These are phyloP conservation scores for Lophium mytilinum DNA, from an alignment of 495 filamentous ascomycete species.

Conservation along the genomic window DNA sequence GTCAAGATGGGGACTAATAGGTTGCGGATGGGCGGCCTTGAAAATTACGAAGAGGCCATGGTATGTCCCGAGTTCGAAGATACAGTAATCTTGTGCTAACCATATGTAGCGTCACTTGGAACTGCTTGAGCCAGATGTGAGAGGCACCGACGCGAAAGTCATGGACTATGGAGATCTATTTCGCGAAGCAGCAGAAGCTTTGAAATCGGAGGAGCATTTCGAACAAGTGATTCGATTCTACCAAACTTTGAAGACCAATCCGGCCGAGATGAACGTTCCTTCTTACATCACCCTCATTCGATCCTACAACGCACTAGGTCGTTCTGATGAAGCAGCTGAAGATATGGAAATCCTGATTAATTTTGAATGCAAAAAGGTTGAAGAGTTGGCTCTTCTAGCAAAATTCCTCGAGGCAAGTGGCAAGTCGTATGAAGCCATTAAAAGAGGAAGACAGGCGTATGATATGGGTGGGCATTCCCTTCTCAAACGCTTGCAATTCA, in stretches of 20 bases:
- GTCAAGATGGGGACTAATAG: slow-evolving; percentile 79
- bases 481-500: background rate
- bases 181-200: slow-evolving; percentile 58
- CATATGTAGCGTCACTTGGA: slow-evolving; percentile 49
- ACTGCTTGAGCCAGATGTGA: slow-evolving; percentile 54
- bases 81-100: slow-evolving; percentile 4
- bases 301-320: slow-evolving; percentile 58
- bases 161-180: slow-evolving; percentile 68
- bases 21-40: slow-evolving; percentile 51
- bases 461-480: background rate
- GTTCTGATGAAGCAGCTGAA: slow-evolving; percentile 57
- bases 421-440: slow-evolving; percentile 55
- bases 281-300: slow-evolving; percentile 63
- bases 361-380: slow-evolving; percentile 56
- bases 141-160: slow-evolving; percentile 41
- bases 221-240: slow-evolving; percentile 69
- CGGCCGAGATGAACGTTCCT: slow-evolving; percentile 49
- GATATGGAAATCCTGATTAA: slow-evolving; percentile 52
- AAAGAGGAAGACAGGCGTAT: background rate
- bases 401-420: slow-evolving; percentile 68
- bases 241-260: slow-evolving; percentile 49
- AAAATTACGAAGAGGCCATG: slow-evolving; percentile 64
- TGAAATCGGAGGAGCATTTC: slow-evolving; percentile 49
- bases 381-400: slow-evolving; percentile 66
- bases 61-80: slow-evolving; percentile 34